Base-by-base conservation (phyloP, 345 rosid species). In the Citrus sp. region DNA sequence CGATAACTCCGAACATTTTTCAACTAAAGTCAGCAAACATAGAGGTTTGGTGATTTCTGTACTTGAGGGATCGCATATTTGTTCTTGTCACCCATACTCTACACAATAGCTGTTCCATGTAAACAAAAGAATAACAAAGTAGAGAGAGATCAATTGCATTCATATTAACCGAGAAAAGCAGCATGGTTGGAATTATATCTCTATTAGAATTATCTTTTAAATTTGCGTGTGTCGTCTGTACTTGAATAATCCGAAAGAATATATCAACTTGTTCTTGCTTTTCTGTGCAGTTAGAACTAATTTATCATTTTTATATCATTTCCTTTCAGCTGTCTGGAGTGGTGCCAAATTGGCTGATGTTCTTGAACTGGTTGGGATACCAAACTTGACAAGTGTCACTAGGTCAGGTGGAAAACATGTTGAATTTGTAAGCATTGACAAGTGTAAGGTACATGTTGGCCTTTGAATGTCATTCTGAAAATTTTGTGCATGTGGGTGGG, bases 341-440 rank as follows among this genome's bases (percentile, higher is more conserved):
- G 98, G 98, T 81, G 95, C 92, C 46, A 92, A 89, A 80, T 79
- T 94, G 87, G 91, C 97, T 59, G 91, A 94, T 78, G 91, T 93
- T 80, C 97, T 94, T 75, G 94, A 92, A 79, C 95, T 94, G 73
- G 66, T 90, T 70, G 97, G 98, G 82, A 88, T 94, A 76, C 71
- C 92, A 38, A 93, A 93, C 82, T 85, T 88, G 65, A 85, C 92
- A 2, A 27, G 73, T 59, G 78, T 81, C 25, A 92, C 98, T 51
- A 34, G 56, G 70, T 87, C 84, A 28, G 98, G 98, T 70, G 97
- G 97, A 77, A 92, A 86, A 54, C 98, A 94, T 83, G 95, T 95
- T 58, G 98, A 95, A 83, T 95, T 95, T 87, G 97, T 95, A 70
- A 95, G 99, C 87, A 76, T 95, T 84, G 99, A 93, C 85, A 89